Evolutionary conservation across 495 filamentous ascomycete genomes (phyloP), one percentile per base, ranked within the genome.

Genomic region (Margaritispora aquatica): DNA sequence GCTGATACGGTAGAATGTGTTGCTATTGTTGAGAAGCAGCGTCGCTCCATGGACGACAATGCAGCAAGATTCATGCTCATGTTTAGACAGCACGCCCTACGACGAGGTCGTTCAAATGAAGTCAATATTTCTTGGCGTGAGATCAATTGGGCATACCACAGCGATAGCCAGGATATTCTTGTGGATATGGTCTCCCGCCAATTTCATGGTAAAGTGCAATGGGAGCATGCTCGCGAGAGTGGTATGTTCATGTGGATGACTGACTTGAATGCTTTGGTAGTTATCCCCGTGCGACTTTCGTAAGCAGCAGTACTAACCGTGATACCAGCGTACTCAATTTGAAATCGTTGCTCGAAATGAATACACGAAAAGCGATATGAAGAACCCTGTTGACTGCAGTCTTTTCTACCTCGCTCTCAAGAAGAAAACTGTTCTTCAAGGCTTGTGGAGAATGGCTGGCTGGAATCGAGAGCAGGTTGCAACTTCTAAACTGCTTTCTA

Each of bases 161-260:
- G 90, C 61, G 80, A 74, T 15, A 96, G 89, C 56, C 94, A 99
- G 71, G 95, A 97, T 68, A 94, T 97, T 44, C 75, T 99, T 8
- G 74, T 90, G 1, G 92, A 97, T 69, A 82, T 96, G 59, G 87
- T 96, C n/a, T 87, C 85, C 8, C 75, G 80, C 19, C 90, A 94
- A 61, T 89, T 87, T 70, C 83, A 89, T 63, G 85, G 84, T 0
- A 84, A 83, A 57, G 75, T 97, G 75, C 73, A 86, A 11, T 98
- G 94, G 94, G 80, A 84, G 63, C 79, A 90, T 60, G 94, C 94
- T 15, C 74, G 88, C 52, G 89, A 95, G 68, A 89, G 86, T 62
- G 93, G 94, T 15, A 82, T 97, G 57, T 96, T 96, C 66, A 92
- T 97, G 88, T 98, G 94, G 95, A 73, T 98, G 66, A 83, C 81